Base-by-base conservation (phyloP, 805 yeast genomes). In the Barnettozyma sucrosica region DNA sequence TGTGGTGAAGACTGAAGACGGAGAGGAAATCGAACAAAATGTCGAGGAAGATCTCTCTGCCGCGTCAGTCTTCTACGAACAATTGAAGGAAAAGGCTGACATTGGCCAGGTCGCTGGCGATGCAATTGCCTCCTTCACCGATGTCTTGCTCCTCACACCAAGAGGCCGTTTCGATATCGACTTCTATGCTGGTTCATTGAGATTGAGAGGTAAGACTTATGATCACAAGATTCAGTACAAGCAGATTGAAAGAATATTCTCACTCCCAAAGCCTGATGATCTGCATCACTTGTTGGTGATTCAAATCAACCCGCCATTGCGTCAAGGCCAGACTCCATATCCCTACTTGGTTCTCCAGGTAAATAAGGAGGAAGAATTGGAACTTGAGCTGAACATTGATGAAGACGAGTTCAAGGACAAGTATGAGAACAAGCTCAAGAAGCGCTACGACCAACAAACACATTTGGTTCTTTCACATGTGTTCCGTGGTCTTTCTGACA, bases 151-250 rank as follows among this genome's bases (percentile, higher is more conserved):
- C 75, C 79, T 93, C 50, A 93, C 98, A 1, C 99, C 99, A 59
- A 83, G 99, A 76, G 99, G 99, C 55, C 92, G 99, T 67, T 93
- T 90, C 66, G 98, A 93, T 66, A 85, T 93, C 58, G 97, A 92
- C 66, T 84, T 93, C 82, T 93, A 87, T 67, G 82, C 87, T 32
- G 78, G 80, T 26, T 85, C 93, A 44, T 78, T 93, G 67, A 81
- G 98, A 63, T 75, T 93, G 45, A 81, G 99, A 60, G 99, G 99
- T 65, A 93, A 92, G 68, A 93, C 98, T 2, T 93, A 93, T 69
- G 99, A 93, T 65, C 95, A 93, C 75, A 93, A 92, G 69, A 78
- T 93, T 51, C 96, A 86, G 65, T 92, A 87, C 67, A 77, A 82
- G 60, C 93, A 89, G 63, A 82, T 93, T 52, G 96, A 89, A 66